These are phyloP conservation scores for Globisporangium perplexum DNA, from an alignment of 352 stramenopile species.

Conservation along the genomic window DNA sequence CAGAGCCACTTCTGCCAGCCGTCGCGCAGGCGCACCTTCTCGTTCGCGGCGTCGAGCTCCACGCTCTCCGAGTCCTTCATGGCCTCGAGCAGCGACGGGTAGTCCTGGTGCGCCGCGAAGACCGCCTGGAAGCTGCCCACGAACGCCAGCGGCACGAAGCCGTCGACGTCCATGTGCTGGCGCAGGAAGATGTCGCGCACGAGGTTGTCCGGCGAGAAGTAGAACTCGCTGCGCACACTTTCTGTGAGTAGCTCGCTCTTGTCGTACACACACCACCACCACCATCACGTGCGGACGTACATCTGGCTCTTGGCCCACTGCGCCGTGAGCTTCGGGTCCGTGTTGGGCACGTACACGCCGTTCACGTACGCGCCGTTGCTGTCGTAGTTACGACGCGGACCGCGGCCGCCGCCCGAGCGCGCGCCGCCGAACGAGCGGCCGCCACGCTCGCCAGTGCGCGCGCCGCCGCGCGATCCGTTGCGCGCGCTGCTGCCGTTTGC, in stretches of 20 bases:
- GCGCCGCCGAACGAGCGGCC: conserved; percentile 11
- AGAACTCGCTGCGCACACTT: conserved; percentile 67
- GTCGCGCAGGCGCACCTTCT: conserved; percentile 85
- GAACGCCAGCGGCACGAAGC: conserved; percentile 86
- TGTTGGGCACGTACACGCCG: conserved; percentile 73
- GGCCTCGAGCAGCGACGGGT: conserved; percentile 65
- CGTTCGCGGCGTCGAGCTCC: conserved; percentile 85
- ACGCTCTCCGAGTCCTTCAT: conserved; percentile 61
- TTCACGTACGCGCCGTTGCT: conserved; percentile 67
- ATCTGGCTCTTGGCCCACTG: conserved; percentile 84
- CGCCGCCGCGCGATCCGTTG: conserved; percentile 21
- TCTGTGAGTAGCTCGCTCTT: too few species aligned
- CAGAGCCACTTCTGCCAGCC: conserved; percentile 89
- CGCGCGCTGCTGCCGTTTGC: too few species aligned
- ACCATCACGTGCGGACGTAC: conserved; percentile 27
- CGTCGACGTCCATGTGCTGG: conserved; percentile 85
- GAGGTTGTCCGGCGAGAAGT: conserved; percentile 81
- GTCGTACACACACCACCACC: background rate
- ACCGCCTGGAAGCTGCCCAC: conserved; percentile 88
- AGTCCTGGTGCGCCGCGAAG: conserved; percentile 82
- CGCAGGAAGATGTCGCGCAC: conserved; percentile 82
- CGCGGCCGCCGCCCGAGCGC: conserved; percentile 23
- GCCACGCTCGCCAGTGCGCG: conserved; percentile 19
- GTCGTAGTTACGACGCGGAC: conserved; percentile 38
- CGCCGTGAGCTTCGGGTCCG: conserved; percentile 59